Evolutionary conservation across 352 stramenopile genomes (phyloP).

Genomic region (Globisporangium spinosum): DNA sequence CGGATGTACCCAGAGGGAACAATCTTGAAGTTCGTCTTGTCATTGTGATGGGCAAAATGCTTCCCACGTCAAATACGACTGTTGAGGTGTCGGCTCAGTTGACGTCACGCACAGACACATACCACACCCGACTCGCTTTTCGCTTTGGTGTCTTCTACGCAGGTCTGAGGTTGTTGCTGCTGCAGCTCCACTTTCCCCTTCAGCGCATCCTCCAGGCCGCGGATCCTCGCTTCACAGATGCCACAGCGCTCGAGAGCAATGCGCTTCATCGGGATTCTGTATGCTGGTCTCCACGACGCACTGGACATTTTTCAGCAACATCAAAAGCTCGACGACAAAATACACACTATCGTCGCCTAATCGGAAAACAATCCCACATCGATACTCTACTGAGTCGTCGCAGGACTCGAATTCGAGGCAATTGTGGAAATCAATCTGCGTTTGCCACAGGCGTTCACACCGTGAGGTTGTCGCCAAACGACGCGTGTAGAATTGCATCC

Average conservation of each 20-base stretch:
- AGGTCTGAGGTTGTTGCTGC: background rate
- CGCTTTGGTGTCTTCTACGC: background rate
- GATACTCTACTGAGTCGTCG: background rate
- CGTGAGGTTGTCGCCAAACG: background rate
- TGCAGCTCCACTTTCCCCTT: background rate
- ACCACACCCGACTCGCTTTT: background rate
- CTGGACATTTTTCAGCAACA: background rate
- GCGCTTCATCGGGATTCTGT: background rate
- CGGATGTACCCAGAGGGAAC: background rate
- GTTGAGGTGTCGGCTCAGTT: too few species aligned
- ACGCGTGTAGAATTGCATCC: conserved; percentile 3
- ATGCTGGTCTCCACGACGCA: background rate
- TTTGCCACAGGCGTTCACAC: background rate
- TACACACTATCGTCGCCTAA: background rate
- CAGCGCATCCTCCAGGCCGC: background rate
- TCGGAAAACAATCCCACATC: background rate
- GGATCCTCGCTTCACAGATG: conserved; percentile 1
- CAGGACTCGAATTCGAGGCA: background rate
- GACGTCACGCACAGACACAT: background rate
- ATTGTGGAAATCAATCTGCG: background rate
- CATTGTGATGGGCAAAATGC: background rate
- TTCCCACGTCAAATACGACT: background rate
- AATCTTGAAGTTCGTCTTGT: background rate
- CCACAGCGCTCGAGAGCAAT: background rate
- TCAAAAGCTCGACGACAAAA: background rate